phyloP scores from a whole-genome alignment of 805 yeast genomes.

The Brettanomyces bruxellensis region DNA sequence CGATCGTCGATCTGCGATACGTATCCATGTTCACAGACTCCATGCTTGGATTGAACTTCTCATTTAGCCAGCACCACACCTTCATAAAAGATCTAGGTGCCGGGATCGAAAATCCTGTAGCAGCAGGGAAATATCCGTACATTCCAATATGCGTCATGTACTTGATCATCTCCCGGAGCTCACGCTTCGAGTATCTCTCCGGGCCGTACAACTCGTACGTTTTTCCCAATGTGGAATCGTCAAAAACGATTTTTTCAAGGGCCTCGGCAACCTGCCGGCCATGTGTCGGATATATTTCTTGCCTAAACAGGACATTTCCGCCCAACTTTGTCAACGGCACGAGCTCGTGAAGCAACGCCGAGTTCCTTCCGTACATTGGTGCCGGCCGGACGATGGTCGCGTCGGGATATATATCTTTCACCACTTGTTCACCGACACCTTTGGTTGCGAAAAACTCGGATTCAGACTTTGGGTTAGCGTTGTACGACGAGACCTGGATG shows the following conservation, averaged over 20 bases:
- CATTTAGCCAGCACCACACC: constrained; percentile 28
- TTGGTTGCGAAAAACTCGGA: constrained; percentile 73
- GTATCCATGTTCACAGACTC: constrained; percentile 52
- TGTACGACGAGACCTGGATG: constrained; percentile 72
- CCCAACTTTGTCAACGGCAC: constrained; percentile 47
- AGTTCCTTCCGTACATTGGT: constrained; percentile 70
- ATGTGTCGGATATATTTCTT: constrained; percentile 66
- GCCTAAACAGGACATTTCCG: constrained; percentile 58
- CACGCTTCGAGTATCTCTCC: constrained; percentile 50
- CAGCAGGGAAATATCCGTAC: constrained; percentile 27
- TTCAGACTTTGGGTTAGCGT: constrained; percentile 58
- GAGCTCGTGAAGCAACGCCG: constrained; percentile 54
- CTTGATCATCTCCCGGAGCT: constrained; percentile 64
- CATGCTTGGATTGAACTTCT: constrained; percentile 33
- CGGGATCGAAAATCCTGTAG: constrained; percentile 28
- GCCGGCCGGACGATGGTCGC: constrained; percentile 82
- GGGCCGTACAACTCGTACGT: constrained; percentile 68
- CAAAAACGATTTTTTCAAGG: constrained; percentile 68
- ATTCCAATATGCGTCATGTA: constrained; percentile 29
- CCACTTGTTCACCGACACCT: constrained; percentile 69
- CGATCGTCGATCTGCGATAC: constrained; percentile 60
- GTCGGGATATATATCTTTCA: constrained; percentile 57
- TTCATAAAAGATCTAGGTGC: constrained; percentile 30
- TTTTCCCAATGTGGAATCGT: constrained; percentile 72
- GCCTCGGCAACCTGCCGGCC: constrained; percentile 72